Base-by-base conservation (phyloP, 768 basidiomycete genomes). In the Leccinum truebloodii region DNA sequence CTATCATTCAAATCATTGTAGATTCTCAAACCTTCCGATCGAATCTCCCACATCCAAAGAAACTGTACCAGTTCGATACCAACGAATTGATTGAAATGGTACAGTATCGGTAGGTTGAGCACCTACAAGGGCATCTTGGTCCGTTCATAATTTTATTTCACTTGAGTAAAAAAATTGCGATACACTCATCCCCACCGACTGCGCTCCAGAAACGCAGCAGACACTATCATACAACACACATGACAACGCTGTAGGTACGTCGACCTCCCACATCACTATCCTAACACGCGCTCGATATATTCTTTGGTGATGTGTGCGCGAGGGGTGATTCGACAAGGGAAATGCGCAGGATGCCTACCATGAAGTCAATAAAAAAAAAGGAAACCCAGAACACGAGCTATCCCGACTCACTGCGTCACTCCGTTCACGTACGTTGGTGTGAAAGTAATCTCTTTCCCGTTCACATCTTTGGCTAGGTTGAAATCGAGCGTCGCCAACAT, bases 271-370 rank as follows among this genome's bases (percentile, higher is more conserved):
- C 48, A 49, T 59, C 55, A 60, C 13, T 50, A 5, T 7, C 48
- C 7, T 0, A 60, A 54, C 49, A 53, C 28, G n/a, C 54, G 53
- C 22, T 61, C 51, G 2, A 64, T 44, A 50, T 20, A 10, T 10
- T 35, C 59, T 50, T 58, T 55, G n/a, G 22, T 59, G 22, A 56
- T 18, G 12, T 60, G 59, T 26, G 57, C 37, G 5, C 63, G 60
- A 34, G 55, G 59, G 13, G 51, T 26, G 53, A 66, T 52, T 22
- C 9, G 9, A 30, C 30, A 30, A 30, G 30, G 30, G 30, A 30
- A 30, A 30, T 30, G 30, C 2, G 30, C 20, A 32, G 49, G 49
- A 24, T 50, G 49, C 14, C 49, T 50, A 3, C 49, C 49, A 26
- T 3, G 20, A 32, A 18, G 24, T 28, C 7, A 50, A 14, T 16